A percentile compares a stretch with the other conserved stretches of the same genome.
Evolutionary conservation across 108 stramenopile genomes (phyloP).

Genomic region (Bacterosira constricta): DNA sequence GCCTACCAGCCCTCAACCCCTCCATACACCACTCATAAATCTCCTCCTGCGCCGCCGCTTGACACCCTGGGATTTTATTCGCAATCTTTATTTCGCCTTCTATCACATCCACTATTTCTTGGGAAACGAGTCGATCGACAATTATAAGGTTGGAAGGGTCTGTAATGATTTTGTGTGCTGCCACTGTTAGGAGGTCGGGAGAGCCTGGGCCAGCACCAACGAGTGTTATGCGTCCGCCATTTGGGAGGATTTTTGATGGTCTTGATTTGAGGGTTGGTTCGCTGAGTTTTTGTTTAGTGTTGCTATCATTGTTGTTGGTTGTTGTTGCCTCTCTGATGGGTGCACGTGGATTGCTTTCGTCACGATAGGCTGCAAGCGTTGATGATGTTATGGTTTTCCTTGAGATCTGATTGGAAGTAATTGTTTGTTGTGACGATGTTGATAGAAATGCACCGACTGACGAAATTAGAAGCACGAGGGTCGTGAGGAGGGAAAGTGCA

Average conservation of each 20-base stretch:
- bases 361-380: not conserved
- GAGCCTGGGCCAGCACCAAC: slow-evolving; percentile 95
- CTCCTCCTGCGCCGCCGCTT: slow-evolving; percentile 92
- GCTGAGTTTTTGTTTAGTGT: not conserved
- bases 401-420: too few species aligned
- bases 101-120: slow-evolving; percentile 81
- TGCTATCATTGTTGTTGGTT: not conserved
- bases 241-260: slow-evolving; percentile 30
- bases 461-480: not conserved
- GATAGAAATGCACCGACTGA: not conserved
- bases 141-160: slow-evolving; percentile 79
- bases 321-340: not conserved
- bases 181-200: slow-evolving; percentile 91
- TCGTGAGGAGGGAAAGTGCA: not conserved
- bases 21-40: slow-evolving; percentile 92
- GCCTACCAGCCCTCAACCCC: slow-evolving; percentile 75
- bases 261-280: not conserved
- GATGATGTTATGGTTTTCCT: not conserved
- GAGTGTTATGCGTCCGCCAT: slow-evolving; percentile 78
- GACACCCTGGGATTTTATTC: slow-evolving; percentile 93
- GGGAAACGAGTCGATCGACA: slow-evolving; percentile 91
- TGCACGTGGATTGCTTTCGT: too few species aligned
- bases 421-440: not conserved
- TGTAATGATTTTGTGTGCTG: slow-evolving; percentile 73
- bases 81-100: slow-evolving; percentile 83